Percentiles rank a stretch among this genome's conserved stretches.
Conservation (phyloP, 768 basidiomycete genomes). For the Tulasnella sp. region DNA sequence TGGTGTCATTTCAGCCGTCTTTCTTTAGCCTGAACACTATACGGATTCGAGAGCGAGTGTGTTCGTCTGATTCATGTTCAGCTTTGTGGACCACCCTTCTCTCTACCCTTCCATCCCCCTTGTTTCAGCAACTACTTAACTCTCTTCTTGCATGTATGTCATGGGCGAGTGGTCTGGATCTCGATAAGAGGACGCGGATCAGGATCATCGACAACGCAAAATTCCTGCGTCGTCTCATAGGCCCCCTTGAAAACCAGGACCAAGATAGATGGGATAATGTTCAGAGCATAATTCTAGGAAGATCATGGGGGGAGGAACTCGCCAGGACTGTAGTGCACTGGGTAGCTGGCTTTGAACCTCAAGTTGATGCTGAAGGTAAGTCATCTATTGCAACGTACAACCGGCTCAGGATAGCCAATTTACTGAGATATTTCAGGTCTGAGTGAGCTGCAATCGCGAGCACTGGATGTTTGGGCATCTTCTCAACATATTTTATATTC, state of each 20-base stretch:
- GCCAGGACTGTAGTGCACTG: slow-evolving; percentile 59
- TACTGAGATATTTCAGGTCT: slow-evolving; percentile 31
- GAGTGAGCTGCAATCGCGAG: slow-evolving; percentile 21
- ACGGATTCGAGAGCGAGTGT: slow-evolving; percentile 34
- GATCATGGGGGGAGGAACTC: slow-evolving; percentile 46
- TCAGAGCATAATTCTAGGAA: slow-evolving; percentile 38
- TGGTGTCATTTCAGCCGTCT: slow-evolving; percentile 45
- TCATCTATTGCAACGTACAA: neutral
- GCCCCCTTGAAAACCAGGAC: slow-evolving; percentile 32
- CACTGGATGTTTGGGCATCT: slow-evolving; percentile 57
- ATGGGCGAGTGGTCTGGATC: slow-evolving; percentile 25
- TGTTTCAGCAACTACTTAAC: slow-evolving; percentile 44
- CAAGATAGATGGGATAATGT: slow-evolving; percentile 41
- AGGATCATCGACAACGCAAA: slow-evolving; percentile 41
- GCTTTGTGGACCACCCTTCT: slow-evolving; percentile 38
- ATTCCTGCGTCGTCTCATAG: slow-evolving; percentile 43
- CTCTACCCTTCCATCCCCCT: slow-evolving; percentile 36
- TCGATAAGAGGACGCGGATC: slow-evolving; percentile 28
- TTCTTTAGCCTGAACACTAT: slow-evolving; percentile 48
- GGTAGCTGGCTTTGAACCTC: slow-evolving; percentile 36
- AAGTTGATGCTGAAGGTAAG: slow-evolving; percentile 27
- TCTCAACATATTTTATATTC: slow-evolving; percentile 72
- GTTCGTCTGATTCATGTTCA: slow-evolving; percentile 29
- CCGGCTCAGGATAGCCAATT: slow-evolving; percentile 27
- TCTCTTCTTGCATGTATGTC: slow-evolving; percentile 45